These are phyloP conservation scores for Clavispora asparagi DNA, from an alignment of 805 yeast species.

Conservation along the genomic window DNA sequence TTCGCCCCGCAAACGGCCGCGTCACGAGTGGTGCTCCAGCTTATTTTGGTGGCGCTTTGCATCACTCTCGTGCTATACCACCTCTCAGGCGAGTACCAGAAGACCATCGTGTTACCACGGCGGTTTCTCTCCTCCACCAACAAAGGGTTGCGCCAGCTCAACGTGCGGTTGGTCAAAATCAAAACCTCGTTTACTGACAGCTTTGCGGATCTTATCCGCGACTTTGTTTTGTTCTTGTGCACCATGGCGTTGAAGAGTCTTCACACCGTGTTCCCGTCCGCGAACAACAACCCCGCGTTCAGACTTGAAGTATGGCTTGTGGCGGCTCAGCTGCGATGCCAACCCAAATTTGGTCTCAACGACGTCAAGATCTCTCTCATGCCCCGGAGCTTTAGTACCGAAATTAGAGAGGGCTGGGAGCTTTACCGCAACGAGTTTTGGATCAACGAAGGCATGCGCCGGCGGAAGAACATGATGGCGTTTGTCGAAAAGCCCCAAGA, in stretches of 20 bases:
- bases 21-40: slow-evolving; percentile 40
- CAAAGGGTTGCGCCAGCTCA: slow-evolving; percentile 81
- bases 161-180: slow-evolving; percentile 69
- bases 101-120: slow-evolving; percentile 79
- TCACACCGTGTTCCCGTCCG: slow-evolving; percentile 32
- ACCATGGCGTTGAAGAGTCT: slow-evolving; percentile 24
- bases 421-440: slow-evolving; percentile 89
- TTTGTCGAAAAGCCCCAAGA: slow-evolving; percentile 14
- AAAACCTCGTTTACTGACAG: slow-evolving; percentile 30
- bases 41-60: slow-evolving; percentile 53
- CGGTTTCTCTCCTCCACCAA: slow-evolving; percentile 77
- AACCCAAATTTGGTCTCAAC: slow-evolving; percentile 61
- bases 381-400: slow-evolving; percentile 77
- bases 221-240: slow-evolving; percentile 27
- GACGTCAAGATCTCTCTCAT: slow-evolving; percentile 78
- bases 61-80: slow-evolving; percentile 75
- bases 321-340: slow-evolving; percentile 41
- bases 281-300: slow-evolving; percentile 25
- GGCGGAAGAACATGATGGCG: slow-evolving; percentile 36
- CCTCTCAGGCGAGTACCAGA: slow-evolving; percentile 82
- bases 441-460: slow-evolving; percentile 73
- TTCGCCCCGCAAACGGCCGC: slow-evolving; percentile 18
- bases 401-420: slow-evolving; percentile 92
- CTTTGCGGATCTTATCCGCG: slow-evolving; percentile 32
- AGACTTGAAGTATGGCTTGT: slow-evolving; percentile 36